phyloP scores from a whole-genome alignment of 2,329 filamentous ascomycete species.

The Aspergillus pseudoglaucus region DNA sequence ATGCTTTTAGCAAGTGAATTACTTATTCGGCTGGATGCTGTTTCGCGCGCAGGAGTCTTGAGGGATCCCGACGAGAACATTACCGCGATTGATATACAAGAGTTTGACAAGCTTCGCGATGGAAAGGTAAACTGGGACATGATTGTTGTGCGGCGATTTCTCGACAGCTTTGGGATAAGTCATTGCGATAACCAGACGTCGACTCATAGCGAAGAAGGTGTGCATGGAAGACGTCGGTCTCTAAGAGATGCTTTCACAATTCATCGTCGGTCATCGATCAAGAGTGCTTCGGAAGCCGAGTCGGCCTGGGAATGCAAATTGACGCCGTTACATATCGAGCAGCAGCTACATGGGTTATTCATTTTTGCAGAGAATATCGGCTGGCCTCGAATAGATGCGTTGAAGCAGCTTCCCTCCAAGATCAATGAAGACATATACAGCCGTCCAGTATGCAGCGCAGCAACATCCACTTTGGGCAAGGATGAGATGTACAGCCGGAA shows the following conservation, averaged over 20 bases:
- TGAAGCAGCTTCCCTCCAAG: slow-evolving; percentile 34
- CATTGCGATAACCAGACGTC: slow-evolving; percentile 11
- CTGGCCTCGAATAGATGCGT: slow-evolving; percentile 42
- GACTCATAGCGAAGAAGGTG: neutral
- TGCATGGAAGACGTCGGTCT: neutral
- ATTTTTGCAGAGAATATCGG: slow-evolving; percentile 45
- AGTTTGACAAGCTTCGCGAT: slow-evolving; percentile 43
- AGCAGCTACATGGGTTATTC: slow-evolving; percentile 46
- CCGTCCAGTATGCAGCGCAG: slow-evolving; percentile 5
- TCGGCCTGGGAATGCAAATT: slow-evolving; percentile 32
- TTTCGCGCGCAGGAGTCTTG: slow-evolving; percentile 36
- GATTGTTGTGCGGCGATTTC: slow-evolving; percentile 46
- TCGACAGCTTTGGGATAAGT: slow-evolving; percentile 44
- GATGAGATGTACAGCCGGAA: slow-evolving; percentile 27
- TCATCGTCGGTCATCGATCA: neutral
- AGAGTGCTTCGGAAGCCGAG: slow-evolving; percentile 11
- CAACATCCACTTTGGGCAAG: slow-evolving; percentile 7
- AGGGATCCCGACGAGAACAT: slow-evolving; percentile 33
- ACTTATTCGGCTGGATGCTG: slow-evolving; percentile 48
- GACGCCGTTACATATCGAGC: slow-evolving; percentile 28
- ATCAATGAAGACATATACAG: slow-evolving; percentile 19
- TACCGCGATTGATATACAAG: slow-evolving; percentile 37
- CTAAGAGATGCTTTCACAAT: neutral
- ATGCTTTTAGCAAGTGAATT: slow-evolving; percentile 50
- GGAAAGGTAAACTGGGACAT: slow-evolving; percentile 53